Evolutionary conservation across 2,329 filamentous ascomycete genomes (phyloP), one percentile per base, ranked within the genome.

Genomic region (Trichoderma afroharzianum): DNA sequence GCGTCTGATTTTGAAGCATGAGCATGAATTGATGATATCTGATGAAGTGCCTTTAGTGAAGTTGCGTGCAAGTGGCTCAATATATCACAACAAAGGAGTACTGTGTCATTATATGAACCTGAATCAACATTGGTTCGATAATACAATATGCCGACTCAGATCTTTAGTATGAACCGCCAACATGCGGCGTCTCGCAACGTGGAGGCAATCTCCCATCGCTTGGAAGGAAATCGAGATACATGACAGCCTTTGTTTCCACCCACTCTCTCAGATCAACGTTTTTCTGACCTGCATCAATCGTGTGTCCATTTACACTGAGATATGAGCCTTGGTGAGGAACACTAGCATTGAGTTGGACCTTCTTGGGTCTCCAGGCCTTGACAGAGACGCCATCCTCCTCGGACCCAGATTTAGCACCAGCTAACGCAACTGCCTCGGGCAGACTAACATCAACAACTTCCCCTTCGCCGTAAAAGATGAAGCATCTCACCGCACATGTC

Each of bases 401-500:
- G 11, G 36, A n/a, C 5, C 28, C 30, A n/a, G 57, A 61, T 36
- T 28, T 28, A 18, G 58, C 57, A 43, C 28, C 28, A 30, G 32
- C 71, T 9, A 33, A 50, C 6, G 74, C 66, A 5, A 73, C 74
- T 11, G 76, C 62, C 11, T 36, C 67, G 6, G 55, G 73, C 9
- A 79, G 59, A 24, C 77, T 77, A 1, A 76, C 74, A 4, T 78
- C 73, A 1, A 74, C 72, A 7, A 74, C 62, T 72, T 82, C 81
- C 3, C 80, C 78, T 33, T 79, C 73, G 0, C 82, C 82, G 59
- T 73, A 72, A 15, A 84, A 77, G 6, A 78, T 81, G 75, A 87
- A 84, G 68, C 82, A 82, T 3, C 83, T 76, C 14, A 83, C 81
- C 0, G 82, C 85, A 72, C 85, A 87, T 0, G 72, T 81, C 64